Evolutionary conservation across 139 green algal genomes (phyloP).

Genomic region (Axilococcus clingmanii): DNA sequence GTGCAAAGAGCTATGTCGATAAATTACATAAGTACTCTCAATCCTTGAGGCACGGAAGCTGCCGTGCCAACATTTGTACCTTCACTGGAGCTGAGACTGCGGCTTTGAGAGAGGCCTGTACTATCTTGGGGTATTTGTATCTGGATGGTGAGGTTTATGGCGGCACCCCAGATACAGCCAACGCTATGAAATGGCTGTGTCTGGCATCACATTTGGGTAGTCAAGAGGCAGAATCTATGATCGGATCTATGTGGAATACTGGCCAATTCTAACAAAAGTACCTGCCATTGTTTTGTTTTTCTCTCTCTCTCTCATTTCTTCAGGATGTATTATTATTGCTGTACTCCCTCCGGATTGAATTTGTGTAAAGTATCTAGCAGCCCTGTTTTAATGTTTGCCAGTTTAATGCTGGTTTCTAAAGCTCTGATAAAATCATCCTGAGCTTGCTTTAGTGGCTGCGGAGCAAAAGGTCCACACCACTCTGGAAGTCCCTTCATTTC

Average conservation of each 20-base stretch:
- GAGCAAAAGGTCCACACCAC: no score
- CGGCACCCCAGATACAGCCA: not conserved
- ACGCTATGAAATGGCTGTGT: conserved; percentile 7
- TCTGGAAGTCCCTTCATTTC: no score
- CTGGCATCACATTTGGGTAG: not conserved
- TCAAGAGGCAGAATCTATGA: conserved; percentile 2
- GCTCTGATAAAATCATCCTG: no score
- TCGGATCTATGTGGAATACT: conserved; percentile 4
- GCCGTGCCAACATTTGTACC: not conserved
- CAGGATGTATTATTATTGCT: not conserved
- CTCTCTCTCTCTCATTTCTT: not conserved
- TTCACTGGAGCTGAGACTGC: not conserved
- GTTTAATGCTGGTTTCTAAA: no score
- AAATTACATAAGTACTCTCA: not conserved
- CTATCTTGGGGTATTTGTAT: conserved; percentile 1
- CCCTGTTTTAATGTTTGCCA: no score
- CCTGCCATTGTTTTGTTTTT: not conserved
- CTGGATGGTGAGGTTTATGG: conserved; percentile 3
- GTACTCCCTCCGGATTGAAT: not conserved
- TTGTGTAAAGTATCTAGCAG: no score
- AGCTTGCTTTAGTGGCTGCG: no score
- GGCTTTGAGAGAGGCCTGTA: not conserved
- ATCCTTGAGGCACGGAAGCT: not conserved
- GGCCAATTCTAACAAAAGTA: conserved; percentile 5
- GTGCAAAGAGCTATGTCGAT: not conserved